Evolutionary conservation across 257 asterid species (phyloP), one percentile per base, ranked within the genome.

Genomic region (Vinca minor): DNA sequence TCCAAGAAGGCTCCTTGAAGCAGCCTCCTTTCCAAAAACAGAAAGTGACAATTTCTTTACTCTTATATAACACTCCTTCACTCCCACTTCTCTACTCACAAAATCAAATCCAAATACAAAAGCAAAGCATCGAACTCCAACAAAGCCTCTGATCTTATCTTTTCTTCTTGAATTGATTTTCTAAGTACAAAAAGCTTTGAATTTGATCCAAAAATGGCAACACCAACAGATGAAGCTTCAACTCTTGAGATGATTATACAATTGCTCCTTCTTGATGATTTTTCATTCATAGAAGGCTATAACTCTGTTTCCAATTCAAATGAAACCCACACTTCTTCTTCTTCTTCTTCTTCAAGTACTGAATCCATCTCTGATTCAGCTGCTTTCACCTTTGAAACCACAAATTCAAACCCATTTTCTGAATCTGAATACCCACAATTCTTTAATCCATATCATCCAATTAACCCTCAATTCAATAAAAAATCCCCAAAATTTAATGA

Each of bases 181-280:
- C n/a, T n/a, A n/a, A n/a, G n/a, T n/a, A n/a, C n/a, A n/a, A n/a
- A n/a, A n/a, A n/a, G n/a, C n/a, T n/a, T n/a, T n/a, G n/a, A n/a
- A n/a, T n/a, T n/a, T n/a, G n/a, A n/a, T n/a, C n/a, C 17, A 2
- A 31, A n/a, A 18, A 58, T 58, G 63, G 45, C n/a, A n/a, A n/a
- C 79, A 1, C 84, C 85, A 1, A 68, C 77, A 8, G 77, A 74
- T 57, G 86, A 82, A 38, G 69, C 63, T 47, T 82, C 87, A 25
- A 74, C 96, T 32, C 85, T 92, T 12, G 95, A 92, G 20, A 67
- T 74, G 49, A 89, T 92, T 10, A 82, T 92, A 71, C 89, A 86
- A 13, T 88, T 82, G 69, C 93, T 87, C 44, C 93, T 87, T 44
- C 82, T 85, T 18, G 91, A 89, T 28, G 98, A 92, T 69, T 39